Base-by-base conservation (phyloP, 176 grass and related monocot species). In the Avena insularis region DNA sequence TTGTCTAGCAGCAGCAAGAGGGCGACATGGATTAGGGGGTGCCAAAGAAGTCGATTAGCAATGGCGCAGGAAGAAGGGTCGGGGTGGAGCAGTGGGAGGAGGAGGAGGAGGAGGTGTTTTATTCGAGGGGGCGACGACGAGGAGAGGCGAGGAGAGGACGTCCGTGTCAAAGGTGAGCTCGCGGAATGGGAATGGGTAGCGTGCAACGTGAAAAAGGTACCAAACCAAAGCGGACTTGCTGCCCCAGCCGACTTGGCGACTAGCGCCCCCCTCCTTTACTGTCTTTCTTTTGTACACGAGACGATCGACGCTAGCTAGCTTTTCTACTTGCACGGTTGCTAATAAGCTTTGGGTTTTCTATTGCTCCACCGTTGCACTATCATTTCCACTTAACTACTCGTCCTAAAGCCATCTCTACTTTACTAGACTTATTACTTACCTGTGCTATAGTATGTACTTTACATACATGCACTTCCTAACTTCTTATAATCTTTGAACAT, bases 161-260 rank as follows among this genome's bases (percentile, higher is more conserved):
- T 53, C 73, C 48, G 48, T 76, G 73, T 77, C 74, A 51, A 31
- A 29, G 59, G 1, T 3, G 59, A 62, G 23, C 20, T 8, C 21
- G 17, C n/a, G 71, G 20, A 19, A 2, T 35, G 15, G 33, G 16
- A 71, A 77, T 77, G 74, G 73, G 74, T 92, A 88, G 92, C 90
- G 85, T 91, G 93, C 90, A 90, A 86, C 85, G 89, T 94, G 89
- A 92, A 94, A 94, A 92, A 94, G 91, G 91, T 38, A 25, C 59
- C 59, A 13, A 58, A 81, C 71, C 72, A 75, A 50, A 75, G 71
- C 61, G 23, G 23, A 7, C 11, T 64, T 43, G 59, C 59, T 43
- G 59, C 59, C 70, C 16, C 15, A 7, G 16, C 38, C 69, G 68
- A 45, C 59, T 11, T 45, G 68, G 9, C n/a, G 36, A 3, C 67